Conservation (phyloP, 1,139 yeast species). For the Pneumocystis canis region DNA sequence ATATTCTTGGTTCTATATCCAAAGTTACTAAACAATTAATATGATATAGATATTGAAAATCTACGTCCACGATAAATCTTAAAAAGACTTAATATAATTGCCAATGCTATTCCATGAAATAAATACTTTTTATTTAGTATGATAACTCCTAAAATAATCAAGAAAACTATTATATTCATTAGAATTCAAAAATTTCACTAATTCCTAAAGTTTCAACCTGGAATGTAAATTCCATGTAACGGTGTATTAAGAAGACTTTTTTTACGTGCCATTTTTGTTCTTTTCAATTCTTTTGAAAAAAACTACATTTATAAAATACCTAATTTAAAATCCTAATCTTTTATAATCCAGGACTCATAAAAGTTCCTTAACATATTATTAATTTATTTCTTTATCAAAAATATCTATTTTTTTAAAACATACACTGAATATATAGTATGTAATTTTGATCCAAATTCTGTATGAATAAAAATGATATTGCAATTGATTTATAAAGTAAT, state of each 20-base stretch:
- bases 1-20: constrained; percentile 27
- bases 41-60: neutral
- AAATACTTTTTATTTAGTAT: neutral
- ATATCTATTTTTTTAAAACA: too few species aligned
- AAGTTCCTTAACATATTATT: too few species aligned
- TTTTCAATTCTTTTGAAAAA: neutral
- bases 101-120: neutral
- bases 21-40: neutral
- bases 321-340: neutral
- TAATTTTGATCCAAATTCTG: too few species aligned
- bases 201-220: neutral
- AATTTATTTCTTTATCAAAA: too few species aligned
- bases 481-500: too few species aligned
- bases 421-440: too few species aligned
- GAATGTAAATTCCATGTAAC: neutral
- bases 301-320: neutral
- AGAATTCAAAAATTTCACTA: neutral
- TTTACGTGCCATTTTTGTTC: neutral
- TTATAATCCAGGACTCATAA: too few species aligned
- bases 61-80: neutral
- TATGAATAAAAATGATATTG: too few species aligned
- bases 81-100: neutral
- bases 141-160: neutral
- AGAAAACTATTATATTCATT: neutral
- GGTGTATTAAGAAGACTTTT: neutral